Conservation (phyloP, 306 rosid species). For the Vigna hirtella region DNA sequence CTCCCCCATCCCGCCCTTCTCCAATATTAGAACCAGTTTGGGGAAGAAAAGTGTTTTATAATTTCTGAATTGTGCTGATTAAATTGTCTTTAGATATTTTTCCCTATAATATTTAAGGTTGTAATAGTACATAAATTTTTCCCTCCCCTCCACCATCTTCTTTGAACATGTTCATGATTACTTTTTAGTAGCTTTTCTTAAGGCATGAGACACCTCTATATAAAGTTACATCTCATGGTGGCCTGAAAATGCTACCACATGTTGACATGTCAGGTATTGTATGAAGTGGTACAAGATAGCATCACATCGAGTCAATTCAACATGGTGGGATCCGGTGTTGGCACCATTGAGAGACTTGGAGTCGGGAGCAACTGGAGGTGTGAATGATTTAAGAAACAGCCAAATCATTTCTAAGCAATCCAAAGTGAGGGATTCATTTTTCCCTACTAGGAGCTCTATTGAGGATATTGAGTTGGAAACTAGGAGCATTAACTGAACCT, state of each 20-base stretch:
- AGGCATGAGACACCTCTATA: slow-evolving; percentile 1
- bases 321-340: slow-evolving; percentile 89
- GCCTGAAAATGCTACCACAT: slow-evolving; percentile 42
- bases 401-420: slow-evolving; percentile 47
- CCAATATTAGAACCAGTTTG: background rate
- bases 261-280: slow-evolving; percentile 70
- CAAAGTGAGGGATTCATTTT: slow-evolving; percentile 45
- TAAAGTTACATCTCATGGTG: slow-evolving; percentile 37
- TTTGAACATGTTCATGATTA: background rate
- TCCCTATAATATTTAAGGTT: background rate
- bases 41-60: background rate
- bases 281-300: slow-evolving; percentile 90
- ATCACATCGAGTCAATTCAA: slow-evolving; percentile 71
- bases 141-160: background rate
- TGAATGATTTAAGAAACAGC: slow-evolving; percentile 42
- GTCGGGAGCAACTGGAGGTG: slow-evolving; percentile 66
- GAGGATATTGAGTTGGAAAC: slow-evolving; percentile 98
- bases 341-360: slow-evolving; percentile 83
- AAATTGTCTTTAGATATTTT: background rate
- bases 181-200: slow-evolving; percentile 6
- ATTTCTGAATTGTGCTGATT: background rate
- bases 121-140: background rate
- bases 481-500: slow-evolving; percentile 96
- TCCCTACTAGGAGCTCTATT: slow-evolving; percentile 68
- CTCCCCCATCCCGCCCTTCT: background rate